A percentile compares a stretch with the other conserved stretches of the same genome.
These are phyloP conservation scores for Trichopus zeylanicus DNA, from an alignment of 116 monocot species.

Conservation along the genomic window DNA sequence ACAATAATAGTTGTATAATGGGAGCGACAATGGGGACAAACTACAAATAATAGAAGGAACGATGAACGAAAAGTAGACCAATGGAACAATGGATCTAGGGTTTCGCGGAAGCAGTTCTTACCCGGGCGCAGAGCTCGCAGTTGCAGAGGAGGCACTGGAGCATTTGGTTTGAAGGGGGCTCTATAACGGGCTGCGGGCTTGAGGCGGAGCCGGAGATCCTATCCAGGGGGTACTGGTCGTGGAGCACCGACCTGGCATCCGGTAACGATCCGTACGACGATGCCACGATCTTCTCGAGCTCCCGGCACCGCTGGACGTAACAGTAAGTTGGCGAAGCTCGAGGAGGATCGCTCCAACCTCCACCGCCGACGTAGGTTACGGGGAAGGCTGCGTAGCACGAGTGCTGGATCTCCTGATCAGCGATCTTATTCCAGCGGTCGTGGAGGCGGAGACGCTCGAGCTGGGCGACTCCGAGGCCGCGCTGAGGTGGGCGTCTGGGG, in stretches of 20 bases:
- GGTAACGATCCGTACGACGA: not conserved
- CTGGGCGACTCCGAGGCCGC: constrained; percentile 74
- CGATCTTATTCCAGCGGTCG: constrained; percentile 26
- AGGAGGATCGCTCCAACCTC: not conserved
- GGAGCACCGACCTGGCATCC: constrained; percentile 2
- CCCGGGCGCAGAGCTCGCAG: constrained; percentile 36
- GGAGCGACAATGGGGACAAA: too few relatives aligned
- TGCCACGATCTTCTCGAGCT: not conserved
- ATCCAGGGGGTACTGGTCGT: constrained; percentile 19
- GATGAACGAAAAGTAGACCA: not conserved
- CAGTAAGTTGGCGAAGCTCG: not conserved
- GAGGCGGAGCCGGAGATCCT: constrained; percentile 2
- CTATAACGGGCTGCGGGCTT: constrained; percentile 5
- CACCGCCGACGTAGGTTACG: not conserved
- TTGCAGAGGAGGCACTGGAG: constrained; percentile 12
- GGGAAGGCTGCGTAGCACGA: not conserved
- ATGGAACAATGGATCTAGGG: not conserved
- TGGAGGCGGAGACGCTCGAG: constrained; percentile 66
- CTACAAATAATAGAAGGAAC: too few relatives aligned
- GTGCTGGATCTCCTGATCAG: not conserved
- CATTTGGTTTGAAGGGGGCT: constrained; percentile 77
- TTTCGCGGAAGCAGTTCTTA: constrained; percentile 4
- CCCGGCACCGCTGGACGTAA: constrained; percentile 1
- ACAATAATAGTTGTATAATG: not conserved
- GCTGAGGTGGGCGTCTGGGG: constrained; percentile 56